phyloP scores from a whole-genome alignment of 768 basidiomycete species.

The Russula olivacea region DNA sequence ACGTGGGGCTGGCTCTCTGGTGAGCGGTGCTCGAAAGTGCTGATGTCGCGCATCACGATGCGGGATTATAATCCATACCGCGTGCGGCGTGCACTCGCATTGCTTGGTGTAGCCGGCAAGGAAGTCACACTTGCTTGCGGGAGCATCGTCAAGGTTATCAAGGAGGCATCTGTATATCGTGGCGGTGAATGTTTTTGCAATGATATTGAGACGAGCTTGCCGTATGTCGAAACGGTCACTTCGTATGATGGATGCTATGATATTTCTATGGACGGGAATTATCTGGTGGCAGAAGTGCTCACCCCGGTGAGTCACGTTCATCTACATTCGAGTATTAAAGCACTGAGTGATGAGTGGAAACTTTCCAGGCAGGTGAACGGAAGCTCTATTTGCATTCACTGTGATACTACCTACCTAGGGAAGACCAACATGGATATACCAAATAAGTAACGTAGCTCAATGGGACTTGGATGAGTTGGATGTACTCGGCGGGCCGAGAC shows the following conservation, averaged over 20 bases:
- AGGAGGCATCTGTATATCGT: neutral
- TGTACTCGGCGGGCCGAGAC: too few relatives aligned
- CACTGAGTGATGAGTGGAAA: neutral
- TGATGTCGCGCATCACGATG: neutral
- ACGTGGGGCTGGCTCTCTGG: conserved; percentile 10
- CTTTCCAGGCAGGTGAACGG: neutral
- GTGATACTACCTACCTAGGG: neutral
- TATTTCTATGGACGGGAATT: conserved; percentile 9
- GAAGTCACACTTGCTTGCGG: neutral
- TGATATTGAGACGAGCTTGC: neutral
- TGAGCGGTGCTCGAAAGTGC: conserved; percentile 5
- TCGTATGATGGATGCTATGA: neutral
- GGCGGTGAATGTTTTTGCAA: conserved; percentile 3
- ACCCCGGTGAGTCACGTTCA: neutral
- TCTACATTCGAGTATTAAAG: too few relatives aligned
- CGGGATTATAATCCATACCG: conserved; percentile 13
- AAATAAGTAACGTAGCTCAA: too few relatives aligned
- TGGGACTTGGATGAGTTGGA: too few relatives aligned
- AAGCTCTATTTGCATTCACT: conserved; percentile 13
- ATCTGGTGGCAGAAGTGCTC: conserved; percentile 9
- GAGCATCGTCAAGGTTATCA: neutral
- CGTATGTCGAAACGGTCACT: conserved; percentile 12
- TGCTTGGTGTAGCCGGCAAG: neutral
- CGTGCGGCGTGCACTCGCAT: neutral
- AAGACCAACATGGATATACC: too few relatives aligned